phyloP scores from a whole-genome alignment of 495 filamentous ascomycete species.

The Penicillium roqueforti region DNA sequence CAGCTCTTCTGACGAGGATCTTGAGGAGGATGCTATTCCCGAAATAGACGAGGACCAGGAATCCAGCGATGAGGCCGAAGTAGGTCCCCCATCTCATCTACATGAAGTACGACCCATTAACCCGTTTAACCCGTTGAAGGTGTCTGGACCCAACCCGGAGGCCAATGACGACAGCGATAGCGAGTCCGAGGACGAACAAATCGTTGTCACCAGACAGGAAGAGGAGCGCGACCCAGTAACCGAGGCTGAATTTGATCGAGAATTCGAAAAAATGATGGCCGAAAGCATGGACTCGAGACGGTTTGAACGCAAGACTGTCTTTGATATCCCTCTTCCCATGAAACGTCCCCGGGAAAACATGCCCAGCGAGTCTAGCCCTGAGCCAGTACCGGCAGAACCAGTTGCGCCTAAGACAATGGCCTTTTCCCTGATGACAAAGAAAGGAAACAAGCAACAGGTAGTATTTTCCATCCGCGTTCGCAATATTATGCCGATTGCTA shows the following conservation, averaged over 20 bases:
- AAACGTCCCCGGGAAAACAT: constrained; percentile 63
- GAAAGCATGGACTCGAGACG: constrained; percentile 92
- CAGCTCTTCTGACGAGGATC: constrained; percentile 58
- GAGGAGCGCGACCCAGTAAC: constrained; percentile 90
- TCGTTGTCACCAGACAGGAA: constrained; percentile 83
- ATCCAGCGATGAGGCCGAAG: constrained; percentile 58
- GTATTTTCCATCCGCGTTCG: constrained; percentile 14
- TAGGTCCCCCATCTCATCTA: constrained; percentile 18
- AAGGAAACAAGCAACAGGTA: constrained; percentile 91
- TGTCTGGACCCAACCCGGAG: constrained; percentile 48
- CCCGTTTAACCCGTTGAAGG: constrained; percentile 24
- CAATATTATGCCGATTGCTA: neutral
- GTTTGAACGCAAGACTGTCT: constrained; percentile 87
- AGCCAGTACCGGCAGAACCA: constrained; percentile 34
- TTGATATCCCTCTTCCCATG: constrained; percentile 92
- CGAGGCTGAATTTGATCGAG: constrained; percentile 96
- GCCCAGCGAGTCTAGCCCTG: constrained; percentile 37
- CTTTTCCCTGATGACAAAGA: constrained; percentile 93
- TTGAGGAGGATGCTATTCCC: constrained; percentile 52
- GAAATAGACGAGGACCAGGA: constrained; percentile 56
- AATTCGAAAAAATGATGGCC: constrained; percentile 98
- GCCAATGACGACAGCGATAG: constrained; percentile 38
- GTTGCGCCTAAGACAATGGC: constrained; percentile 69
- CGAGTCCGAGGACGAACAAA: constrained; percentile 74
- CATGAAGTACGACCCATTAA: constrained; percentile 1